A percentile compares a stretch with the other conserved stretches of the same genome.
phyloP scores from a whole-genome alignment of 305 asterid species.

The Fraxinus dipetala region DNA sequence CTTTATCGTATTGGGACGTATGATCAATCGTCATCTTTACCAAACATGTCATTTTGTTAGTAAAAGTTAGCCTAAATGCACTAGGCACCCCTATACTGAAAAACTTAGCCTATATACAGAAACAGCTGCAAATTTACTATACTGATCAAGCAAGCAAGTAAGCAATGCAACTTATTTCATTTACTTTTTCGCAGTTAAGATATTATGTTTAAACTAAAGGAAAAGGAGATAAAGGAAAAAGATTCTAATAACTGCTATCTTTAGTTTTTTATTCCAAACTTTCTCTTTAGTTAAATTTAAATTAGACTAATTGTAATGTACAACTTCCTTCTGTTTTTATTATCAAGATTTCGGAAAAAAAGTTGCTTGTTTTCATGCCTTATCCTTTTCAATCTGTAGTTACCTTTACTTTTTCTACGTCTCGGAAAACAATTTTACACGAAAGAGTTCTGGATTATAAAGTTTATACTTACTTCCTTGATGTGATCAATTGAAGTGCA shows the following conservation, averaged over 20 bases:
- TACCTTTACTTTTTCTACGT: neutral
- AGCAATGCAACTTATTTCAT: neutral
- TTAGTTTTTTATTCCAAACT: slow-evolving; percentile 5
- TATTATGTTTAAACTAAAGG: slow-evolving; percentile 32
- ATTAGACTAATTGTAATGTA: slow-evolving; percentile 18
- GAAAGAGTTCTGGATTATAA: slow-evolving; percentile 22
- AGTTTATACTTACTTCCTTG: slow-evolving; percentile 63
- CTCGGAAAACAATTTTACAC: neutral
- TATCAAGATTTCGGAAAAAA: neutral
- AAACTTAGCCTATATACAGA: neutral
- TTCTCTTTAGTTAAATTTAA: neutral
- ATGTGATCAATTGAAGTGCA: slow-evolving; percentile 70
- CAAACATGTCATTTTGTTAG: neutral
- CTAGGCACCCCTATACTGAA: neutral
- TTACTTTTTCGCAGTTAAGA: neutral
- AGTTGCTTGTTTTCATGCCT: neutral
- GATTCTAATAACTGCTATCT: slow-evolving; percentile 31
- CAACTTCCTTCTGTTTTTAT: neutral
- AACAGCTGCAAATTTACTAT: neutral
- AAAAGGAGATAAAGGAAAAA: slow-evolving; percentile 54
- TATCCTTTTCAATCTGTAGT: neutral
- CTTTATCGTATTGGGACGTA: slow-evolving; percentile 10
- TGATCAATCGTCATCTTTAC: neutral
- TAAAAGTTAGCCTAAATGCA: neutral
- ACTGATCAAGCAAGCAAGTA: neutral